Evolutionary conservation across 2,329 filamentous ascomycete genomes (phyloP).

Genomic region (Neonectria faginata): DNA sequence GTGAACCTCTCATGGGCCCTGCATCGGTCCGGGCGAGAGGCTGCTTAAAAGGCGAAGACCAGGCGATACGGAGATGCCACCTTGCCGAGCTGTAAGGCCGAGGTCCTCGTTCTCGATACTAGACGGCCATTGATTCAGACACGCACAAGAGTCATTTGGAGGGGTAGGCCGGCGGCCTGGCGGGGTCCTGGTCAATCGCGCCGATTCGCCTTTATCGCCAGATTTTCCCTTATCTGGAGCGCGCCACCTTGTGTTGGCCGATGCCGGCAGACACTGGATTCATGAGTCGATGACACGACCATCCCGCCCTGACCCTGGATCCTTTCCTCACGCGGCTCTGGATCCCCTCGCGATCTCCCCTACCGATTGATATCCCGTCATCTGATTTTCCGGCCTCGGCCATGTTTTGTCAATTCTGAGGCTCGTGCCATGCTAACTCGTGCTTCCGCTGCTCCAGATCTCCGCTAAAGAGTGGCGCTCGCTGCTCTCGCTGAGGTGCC

Average conservation of each 20-base stretch:
- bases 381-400: conserved; percentile 5
- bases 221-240: conserved; percentile 40
- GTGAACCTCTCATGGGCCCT: conserved; percentile 27
- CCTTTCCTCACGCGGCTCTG: background rate
- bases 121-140: conserved; percentile 18
- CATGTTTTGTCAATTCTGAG: conserved; percentile 14
- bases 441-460: conserved; percentile 35
- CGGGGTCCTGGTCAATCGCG: conserved; percentile 27
- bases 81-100: background rate
- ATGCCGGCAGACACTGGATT: conserved; percentile 34
- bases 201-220: conserved; percentile 36
- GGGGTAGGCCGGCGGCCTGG: conserved; percentile 31
- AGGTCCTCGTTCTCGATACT: conserved; percentile 1
- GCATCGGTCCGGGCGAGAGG: conserved; percentile 31
- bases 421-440: conserved; percentile 39
- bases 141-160: conserved; percentile 26
- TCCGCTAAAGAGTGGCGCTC: conserved; percentile 41
- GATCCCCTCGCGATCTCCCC: background rate
- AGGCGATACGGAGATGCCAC: background rate
- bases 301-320: background rate
- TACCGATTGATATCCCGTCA: conserved; percentile 8
- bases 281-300: conserved; percentile 5
- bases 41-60: conserved; percentile 6
- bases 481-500: conserved; percentile 45
- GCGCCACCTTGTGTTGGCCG: conserved; percentile 27